Evolutionary conservation across 2,329 filamentous ascomycete species (phyloP), one percentile per base, ranked within the genome.

Genomic region (Sphaceloma murrayae): DNA sequence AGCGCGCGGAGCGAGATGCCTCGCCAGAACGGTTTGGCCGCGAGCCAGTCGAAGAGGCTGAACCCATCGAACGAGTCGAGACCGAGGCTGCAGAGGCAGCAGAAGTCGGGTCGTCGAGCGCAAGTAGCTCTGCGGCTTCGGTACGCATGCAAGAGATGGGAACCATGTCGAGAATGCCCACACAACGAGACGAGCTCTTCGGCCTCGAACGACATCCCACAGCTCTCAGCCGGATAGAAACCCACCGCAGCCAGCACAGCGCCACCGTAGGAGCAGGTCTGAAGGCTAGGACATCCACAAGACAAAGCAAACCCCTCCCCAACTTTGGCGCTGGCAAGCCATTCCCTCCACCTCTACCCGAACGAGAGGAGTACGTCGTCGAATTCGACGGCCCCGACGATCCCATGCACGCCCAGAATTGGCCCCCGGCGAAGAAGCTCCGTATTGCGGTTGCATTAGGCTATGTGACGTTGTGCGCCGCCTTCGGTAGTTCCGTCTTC

Each of bases 361-460:
- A 78, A 10, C 70, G 73, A 53, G 83, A 88, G 54, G 77, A 84
- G 51, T 89, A 88, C 56, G 82, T 87, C 0, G 83, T 88, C 32
- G 83, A 74, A 30, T 94, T 94, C 57, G 81, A 88, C 53, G 87
- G 86, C 0, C 80, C 78, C 1, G 73, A 87, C 51, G 87, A 94
- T 56, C 86, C 86, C 2, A 58, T 88, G 48, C 86, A 94, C 62
- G 82, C 85, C 1, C 83, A 89, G 65, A 94, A 94, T 60, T 94
- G 87, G 87, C 73, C 82, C 0, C 57, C 83, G 44, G 75, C 67
- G 58, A 88, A 84, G 68, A 94, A 94, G 77, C 39, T 86, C 29
- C 54, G 74, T 3, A 84, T 80, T 0, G 75, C 78, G 14, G 70
- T 71, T 30, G 79, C 86, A 54, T 67, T 88, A 31, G 82, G 78